phyloP scores from a whole-genome alignment of 129 eudicot species.

The Dittrichia graveolens region DNA sequence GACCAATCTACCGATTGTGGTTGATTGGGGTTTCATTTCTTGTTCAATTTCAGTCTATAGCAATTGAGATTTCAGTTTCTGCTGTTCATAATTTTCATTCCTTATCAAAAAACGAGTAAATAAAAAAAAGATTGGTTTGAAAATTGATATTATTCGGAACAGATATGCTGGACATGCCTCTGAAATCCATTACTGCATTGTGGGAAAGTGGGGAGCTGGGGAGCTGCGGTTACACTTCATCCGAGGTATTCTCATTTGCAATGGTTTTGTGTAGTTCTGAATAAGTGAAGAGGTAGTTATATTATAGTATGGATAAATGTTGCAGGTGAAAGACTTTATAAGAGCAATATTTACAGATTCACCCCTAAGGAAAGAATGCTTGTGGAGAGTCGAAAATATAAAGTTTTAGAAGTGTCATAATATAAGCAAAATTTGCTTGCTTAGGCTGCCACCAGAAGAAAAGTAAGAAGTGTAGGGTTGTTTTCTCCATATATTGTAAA shows the following conservation, averaged over 20 bases:
- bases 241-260: conserved; percentile 56
- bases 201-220: conserved; percentile 94
- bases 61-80: no score
- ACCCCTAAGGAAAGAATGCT: conserved; percentile 77
- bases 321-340: conserved; percentile 80
- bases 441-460: background rate
- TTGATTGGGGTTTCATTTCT: no score
- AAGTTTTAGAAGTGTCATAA: conserved; percentile 13
- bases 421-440: background rate
- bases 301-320: background rate
- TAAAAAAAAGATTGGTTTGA: background rate
- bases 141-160: background rate
- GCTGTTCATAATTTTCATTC: no score
- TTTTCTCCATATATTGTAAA: conserved; percentile 27
- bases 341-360: conserved; percentile 92
- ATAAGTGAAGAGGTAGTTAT: background rate
- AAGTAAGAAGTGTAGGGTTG: conserved; percentile 27
- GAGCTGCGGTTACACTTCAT: conserved; percentile 53
- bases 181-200: conserved; percentile 78
- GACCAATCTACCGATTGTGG: no score
- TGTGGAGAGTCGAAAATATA: conserved; percentile 60
- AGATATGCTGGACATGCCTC: conserved; percentile 95
- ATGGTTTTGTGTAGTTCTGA: background rate
- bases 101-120: conserved; percentile 3
- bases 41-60: no score